Conservation (phyloP, 306 rosid genomes). For the Prunus dulcis region DNA sequence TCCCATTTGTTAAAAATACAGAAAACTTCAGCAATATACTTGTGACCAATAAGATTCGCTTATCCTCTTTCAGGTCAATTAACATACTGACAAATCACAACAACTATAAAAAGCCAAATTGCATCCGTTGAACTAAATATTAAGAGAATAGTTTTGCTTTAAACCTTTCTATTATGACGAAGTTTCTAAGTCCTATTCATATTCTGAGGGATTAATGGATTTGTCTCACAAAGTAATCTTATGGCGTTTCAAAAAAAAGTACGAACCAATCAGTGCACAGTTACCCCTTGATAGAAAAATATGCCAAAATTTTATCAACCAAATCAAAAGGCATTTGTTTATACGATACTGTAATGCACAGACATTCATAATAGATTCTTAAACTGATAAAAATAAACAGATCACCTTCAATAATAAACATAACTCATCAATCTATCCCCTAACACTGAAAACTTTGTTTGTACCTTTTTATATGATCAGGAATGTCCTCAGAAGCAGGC, state of each 20-base stretch:
- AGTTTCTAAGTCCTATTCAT: not conserved
- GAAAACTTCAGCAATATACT: not conserved
- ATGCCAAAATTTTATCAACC: not conserved
- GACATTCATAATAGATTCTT: not conserved
- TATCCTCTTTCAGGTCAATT: not conserved
- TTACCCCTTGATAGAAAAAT: not conserved
- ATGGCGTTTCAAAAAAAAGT: not conserved
- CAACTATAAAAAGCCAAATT: not conserved
- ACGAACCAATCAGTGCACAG: not conserved
- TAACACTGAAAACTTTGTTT: not conserved
- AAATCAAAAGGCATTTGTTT: not conserved
- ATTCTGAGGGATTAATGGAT: not conserved
- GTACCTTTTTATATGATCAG: conserved; percentile 58
- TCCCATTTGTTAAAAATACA: not conserved
- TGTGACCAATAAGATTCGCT: not conserved
- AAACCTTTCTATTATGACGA: not conserved
- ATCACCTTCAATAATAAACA: not conserved
- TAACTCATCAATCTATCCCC: not conserved
- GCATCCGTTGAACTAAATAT: not conserved
- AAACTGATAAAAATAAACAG: not conserved
- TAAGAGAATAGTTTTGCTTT: not conserved
- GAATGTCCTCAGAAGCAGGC: conserved; percentile 38
- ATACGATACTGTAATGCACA: not conserved
- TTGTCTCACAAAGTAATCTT: not conserved
- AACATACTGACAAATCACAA: not conserved